A percentile compares a stretch with the other conserved stretches of the same genome.
phyloP scores from a whole-genome alignment of 2,329 filamentous ascomycete genomes.

The Camptophora hylomeconis region DNA sequence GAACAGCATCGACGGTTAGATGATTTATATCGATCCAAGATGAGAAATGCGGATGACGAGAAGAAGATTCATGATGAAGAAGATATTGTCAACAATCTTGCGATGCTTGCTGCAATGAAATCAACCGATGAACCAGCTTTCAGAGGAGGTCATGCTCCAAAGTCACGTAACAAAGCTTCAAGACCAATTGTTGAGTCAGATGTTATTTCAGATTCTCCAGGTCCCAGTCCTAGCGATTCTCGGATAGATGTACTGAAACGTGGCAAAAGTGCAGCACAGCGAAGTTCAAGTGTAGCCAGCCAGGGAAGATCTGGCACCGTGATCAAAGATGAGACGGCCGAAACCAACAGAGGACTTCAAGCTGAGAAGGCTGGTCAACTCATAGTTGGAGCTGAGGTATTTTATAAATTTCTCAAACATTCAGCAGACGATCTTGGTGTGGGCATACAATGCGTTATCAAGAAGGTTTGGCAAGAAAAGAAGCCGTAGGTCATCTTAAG shows the following conservation, averaged over 20 bases:
- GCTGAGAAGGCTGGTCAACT: slow-evolving; percentile 33
- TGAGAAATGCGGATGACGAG: slow-evolving; percentile 36
- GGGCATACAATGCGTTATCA: slow-evolving; percentile 64
- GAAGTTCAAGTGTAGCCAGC: slow-evolving; percentile 22
- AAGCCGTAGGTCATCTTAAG: slow-evolving; percentile 47
- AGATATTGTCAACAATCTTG: slow-evolving; percentile 38
- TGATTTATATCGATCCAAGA: slow-evolving; percentile 31
- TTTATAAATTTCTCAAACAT: slow-evolving; percentile 39
- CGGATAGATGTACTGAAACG: slow-evolving; percentile 30
- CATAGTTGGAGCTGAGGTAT: slow-evolving; percentile 35
- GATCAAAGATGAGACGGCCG: slow-evolving; percentile 30
- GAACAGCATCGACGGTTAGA: slow-evolving; percentile 25
- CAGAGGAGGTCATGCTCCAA: slow-evolving; percentile 25
- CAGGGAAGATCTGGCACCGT: slow-evolving; percentile 18
- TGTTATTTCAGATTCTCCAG: slow-evolving; percentile 31
- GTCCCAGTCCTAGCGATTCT: slow-evolving; percentile 25
- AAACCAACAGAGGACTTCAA: slow-evolving; percentile 26
- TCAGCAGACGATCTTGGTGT: slow-evolving; percentile 38
- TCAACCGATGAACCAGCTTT: slow-evolving; percentile 33
- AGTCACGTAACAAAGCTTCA: slow-evolving; percentile 33
- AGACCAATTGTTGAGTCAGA: slow-evolving; percentile 27
- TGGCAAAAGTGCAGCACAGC: slow-evolving; percentile 28
- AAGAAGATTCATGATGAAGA: slow-evolving; percentile 36
- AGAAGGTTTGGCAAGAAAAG: slow-evolving; percentile 62
- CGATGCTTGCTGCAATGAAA: slow-evolving; percentile 35